Conservation (phyloP, 495 filamentous ascomycete genomes). For the Talaromyces adpressus region DNA sequence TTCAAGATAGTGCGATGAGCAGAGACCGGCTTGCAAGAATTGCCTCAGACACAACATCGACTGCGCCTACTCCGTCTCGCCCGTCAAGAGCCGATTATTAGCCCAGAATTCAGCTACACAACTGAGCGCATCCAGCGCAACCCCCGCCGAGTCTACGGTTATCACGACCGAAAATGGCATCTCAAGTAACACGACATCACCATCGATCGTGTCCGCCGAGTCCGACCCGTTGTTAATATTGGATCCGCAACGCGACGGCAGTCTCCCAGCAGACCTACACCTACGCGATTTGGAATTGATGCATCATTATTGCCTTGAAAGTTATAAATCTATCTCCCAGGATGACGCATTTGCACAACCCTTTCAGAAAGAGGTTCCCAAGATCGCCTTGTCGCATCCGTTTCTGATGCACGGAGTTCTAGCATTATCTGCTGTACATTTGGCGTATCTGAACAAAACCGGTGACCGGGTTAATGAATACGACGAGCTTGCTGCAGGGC, state of each 20-base stretch:
- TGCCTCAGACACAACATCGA: constrained; percentile 8
- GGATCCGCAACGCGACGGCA: constrained; percentile 3
- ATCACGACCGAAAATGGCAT: neutral
- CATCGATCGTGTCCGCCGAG: constrained; percentile 2
- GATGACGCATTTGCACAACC: constrained; percentile 24
- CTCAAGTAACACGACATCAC: neutral
- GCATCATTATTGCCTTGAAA: constrained; percentile 40
- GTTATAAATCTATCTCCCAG: constrained; percentile 33
- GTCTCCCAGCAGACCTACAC: constrained; percentile 4
- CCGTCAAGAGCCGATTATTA: constrained; percentile 5
- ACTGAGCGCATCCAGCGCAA: neutral
- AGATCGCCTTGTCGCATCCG: constrained; percentile 33
- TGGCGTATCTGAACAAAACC: constrained; percentile 26
- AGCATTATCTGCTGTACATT: constrained; percentile 39
- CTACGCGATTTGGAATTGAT: constrained; percentile 35
- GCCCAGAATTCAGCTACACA: constrained; percentile 6
- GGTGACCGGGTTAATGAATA: constrained; percentile 9
- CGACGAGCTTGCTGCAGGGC: constrained; percentile 6
- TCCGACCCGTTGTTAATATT: constrained; percentile 4
- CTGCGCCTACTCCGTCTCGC: constrained; percentile 7
- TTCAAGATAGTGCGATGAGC: constrained; percentile 4
- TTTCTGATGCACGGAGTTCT: constrained; percentile 42
- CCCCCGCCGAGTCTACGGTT: neutral
- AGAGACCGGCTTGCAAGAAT: constrained; percentile 2
- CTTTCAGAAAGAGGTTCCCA: constrained; percentile 35